A percentile compares a stretch with the other conserved stretches of the same genome.
phyloP scores from a whole-genome alignment of 1,284 basidiomycete species.

The Microbotryum saponariae region DNA sequence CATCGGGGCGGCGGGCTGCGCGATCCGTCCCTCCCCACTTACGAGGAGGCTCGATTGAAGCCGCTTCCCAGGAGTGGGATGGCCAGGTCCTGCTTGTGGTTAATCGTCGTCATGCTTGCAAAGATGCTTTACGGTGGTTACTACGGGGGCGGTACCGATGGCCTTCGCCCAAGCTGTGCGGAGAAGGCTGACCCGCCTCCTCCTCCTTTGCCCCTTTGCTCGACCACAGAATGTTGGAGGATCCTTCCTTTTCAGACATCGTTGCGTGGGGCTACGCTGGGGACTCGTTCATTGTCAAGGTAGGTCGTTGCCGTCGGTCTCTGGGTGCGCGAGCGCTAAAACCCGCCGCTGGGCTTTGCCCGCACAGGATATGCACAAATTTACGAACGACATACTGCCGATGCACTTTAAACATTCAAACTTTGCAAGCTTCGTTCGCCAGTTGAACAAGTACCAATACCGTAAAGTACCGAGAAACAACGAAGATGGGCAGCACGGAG shows the following conservation, averaged over 20 bases:
- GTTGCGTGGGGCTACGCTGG: slow-evolving; percentile 82
- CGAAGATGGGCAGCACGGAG: slow-evolving; percentile 66
- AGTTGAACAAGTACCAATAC: slow-evolving; percentile 98
- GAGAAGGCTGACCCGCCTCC: too few relatives aligned
- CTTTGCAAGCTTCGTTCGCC: slow-evolving; percentile 86
- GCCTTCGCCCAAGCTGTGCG: too few relatives aligned
- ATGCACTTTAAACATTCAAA: slow-evolving; percentile 96
- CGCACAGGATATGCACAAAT: slow-evolving; percentile 84
- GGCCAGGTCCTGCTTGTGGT: too few relatives aligned
- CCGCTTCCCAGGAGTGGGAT: too few relatives aligned
- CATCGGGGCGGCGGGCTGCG: too few relatives aligned
- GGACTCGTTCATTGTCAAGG: slow-evolving; percentile 88
- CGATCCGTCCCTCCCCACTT: too few relatives aligned
- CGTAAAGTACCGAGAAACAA: slow-evolving; percentile 70
- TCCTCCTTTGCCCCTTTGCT: too few relatives aligned
- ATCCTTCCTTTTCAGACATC: slow-evolving; percentile 61
- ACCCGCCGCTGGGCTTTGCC: background rate
- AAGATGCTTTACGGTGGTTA: too few relatives aligned
- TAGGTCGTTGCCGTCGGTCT: slow-evolving; percentile 31
- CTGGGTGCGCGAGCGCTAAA: background rate
- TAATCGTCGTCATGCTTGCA: too few relatives aligned
- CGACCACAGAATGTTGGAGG: slow-evolving; percentile 71
- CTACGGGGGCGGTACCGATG: too few relatives aligned
- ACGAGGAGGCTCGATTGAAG: too few relatives aligned
- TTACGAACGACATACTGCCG: slow-evolving; percentile 87